These are phyloP conservation scores for Ceratocystis colombiana DNA, from an alignment of 2,329 filamentous ascomycete genomes.

Conservation along the genomic window DNA sequence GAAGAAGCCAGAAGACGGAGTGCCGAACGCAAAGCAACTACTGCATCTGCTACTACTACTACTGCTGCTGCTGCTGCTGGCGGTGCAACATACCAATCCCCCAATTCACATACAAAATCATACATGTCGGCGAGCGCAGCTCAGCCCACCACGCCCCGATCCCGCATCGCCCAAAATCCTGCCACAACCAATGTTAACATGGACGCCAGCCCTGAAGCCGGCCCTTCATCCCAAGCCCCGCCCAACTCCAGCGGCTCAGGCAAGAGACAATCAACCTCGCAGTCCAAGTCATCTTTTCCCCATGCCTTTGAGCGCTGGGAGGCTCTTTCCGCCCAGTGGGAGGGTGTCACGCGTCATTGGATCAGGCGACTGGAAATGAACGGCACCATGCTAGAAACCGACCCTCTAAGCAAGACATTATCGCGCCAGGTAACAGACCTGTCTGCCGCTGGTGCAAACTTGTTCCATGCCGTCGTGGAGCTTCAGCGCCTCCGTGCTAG, in stretches of 20 bases:
- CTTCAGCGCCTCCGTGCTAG: conserved; percentile 86
- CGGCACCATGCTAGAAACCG: conserved; percentile 68
- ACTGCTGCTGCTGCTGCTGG: conserved; percentile 38
- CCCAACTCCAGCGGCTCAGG: conserved; percentile 24
- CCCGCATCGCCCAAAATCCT: conserved; percentile 21
- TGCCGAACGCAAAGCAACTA: conserved; percentile 51
- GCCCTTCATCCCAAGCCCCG: conserved; percentile 27
- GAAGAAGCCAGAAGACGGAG: conserved; percentile 48
- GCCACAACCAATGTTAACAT: conserved; percentile 16
- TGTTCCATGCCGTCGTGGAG: conserved; percentile 96
- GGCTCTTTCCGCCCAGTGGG: conserved; percentile 92
- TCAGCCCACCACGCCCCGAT: conserved; percentile 26
- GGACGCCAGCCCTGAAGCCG: conserved; percentile 12
- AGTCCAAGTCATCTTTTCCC: conserved; percentile 59
- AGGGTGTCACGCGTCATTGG: conserved; percentile 95
- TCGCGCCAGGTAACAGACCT: conserved; percentile 91
- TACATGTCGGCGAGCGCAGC: conserved; percentile 26
- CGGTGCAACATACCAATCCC: conserved; percentile 24
- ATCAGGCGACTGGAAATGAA: conserved; percentile 87
- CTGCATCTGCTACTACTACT: conserved; percentile 30
- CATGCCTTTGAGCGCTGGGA: conserved; percentile 98
- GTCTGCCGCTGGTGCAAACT: conserved; percentile 90
- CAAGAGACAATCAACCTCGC: conserved; percentile 28
- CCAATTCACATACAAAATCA: conserved; percentile 26
- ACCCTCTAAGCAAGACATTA: conserved; percentile 77